Evolutionary conservation across 257 asterid genomes (phyloP), one percentile per base, ranked within the genome.

Genomic region (Lantana camara): DNA sequence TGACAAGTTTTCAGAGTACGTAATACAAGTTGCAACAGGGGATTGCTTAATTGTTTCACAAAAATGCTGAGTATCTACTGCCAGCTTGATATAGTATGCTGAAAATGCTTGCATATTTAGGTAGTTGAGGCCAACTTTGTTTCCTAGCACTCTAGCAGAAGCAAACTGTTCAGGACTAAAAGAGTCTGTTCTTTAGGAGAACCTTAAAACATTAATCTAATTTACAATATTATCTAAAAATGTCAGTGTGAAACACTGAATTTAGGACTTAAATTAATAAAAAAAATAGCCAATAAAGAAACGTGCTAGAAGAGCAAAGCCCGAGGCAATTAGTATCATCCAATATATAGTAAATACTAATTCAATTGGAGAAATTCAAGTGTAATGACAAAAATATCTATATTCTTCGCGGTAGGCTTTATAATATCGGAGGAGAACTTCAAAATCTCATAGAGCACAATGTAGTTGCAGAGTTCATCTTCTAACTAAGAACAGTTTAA

Each of bases 391-490:
- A 57, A 53, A 56, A 32, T 60, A 29, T 51, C 40, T 47, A 40
- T 57, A 46, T 62, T 32, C 56, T 46, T 30, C 68, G 3, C 59
- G n/a, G n/a, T n/a, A 87, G 97, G 94, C 88, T 90, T 16, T 86
- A 84, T 24, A 60, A 37, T 51, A 85, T 90, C 72, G 89, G 94
- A 4, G 86, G 91, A 69, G 85, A 87, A 74, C 90, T 90, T 54
- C 93, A 85, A 72, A 90, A 83, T 60, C 93, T 90, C 37, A 81
- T 84, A 49, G 95, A 90, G 80, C 88, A 90, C 70, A 87, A 85
- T 17, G 86, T 90, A 42, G 87, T 89, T 24, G 89, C 95, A 0
- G 86, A 85, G 72, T 87, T 79, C 82, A 83, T 85, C 50, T 90
- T 87, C 67, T 71, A 81, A 60, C 95, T 90, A 77, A 73, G 90